These are phyloP conservation scores for Penicillium sumatraense DNA, from an alignment of 2,329 filamentous ascomycete species.

Conservation along the genomic window DNA sequence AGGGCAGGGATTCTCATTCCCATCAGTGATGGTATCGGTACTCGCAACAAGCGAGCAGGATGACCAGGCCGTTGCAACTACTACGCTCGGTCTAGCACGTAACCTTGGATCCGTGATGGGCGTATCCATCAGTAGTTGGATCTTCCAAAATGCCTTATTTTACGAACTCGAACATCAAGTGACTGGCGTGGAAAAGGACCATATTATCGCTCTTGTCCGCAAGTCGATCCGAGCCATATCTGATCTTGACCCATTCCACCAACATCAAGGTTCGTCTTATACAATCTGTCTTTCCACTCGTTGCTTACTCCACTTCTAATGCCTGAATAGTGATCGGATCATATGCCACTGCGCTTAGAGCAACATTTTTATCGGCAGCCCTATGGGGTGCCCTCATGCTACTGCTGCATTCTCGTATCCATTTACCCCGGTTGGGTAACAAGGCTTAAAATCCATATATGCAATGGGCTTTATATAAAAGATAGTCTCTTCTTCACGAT, in stretches of 20 bases:
- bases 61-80: conserved; percentile 71
- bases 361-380: conserved; percentile 45
- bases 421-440: conserved; percentile 37
- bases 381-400: conserved; percentile 41
- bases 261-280: conserved; percentile 48
- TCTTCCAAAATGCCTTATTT: conserved; percentile 72
- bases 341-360: conserved; percentile 41
- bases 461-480: no score
- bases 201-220: conserved; percentile 55
- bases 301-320: conserved; percentile 22
- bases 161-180: conserved; percentile 64
- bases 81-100: conserved; percentile 73
- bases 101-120: conserved; percentile 74
- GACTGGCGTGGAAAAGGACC: conserved; percentile 60
- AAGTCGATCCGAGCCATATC: conserved; percentile 55
- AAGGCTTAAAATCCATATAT: conserved; percentile 20
- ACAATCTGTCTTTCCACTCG: not conserved
- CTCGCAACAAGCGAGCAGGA: conserved; percentile 63
- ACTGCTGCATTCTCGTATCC: conserved; percentile 36
- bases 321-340: conserved; percentile 37
- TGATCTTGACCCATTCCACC: conserved; percentile 51
- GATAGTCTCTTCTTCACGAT: no score
- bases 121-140: conserved; percentile 71
- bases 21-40: conserved; percentile 66
- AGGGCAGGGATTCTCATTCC: conserved; percentile 68